Evolutionary conservation across 139 green algal genomes (phyloP), one percentile per base, ranked within the genome.

Genomic region (Ostreobium quekettii): DNA sequence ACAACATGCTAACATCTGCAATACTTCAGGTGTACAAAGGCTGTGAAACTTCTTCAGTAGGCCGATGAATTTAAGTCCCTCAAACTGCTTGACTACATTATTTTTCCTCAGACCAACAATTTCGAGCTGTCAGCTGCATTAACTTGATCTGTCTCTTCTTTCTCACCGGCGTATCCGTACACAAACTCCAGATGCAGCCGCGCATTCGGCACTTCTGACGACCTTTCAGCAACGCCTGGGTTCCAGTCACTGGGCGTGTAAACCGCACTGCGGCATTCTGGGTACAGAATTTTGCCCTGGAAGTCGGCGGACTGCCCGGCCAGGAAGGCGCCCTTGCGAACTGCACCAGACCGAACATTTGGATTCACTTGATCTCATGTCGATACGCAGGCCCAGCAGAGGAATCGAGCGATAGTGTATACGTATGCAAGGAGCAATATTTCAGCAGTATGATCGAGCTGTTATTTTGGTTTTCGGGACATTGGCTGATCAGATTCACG

Each of bases 271-370:
- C 75, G 71, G 74, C 85, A 89, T 47, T 77, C 71, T 35, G 63
- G 71, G 78, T 91, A 88, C 24, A 82, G 70, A 64, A 91, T 85
- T 78, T 89, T 89, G 67, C 83, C 83, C 46, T 77, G 39, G 71
- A 87, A 87, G 65, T 87, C 73, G 31, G 76, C 70, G 15, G 47
- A 62, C 53, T 72, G 39, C 1, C 75, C 80, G 11, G 71, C 71
- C 39, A 64, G 38, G 67, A 88, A 88, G 1, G 82, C 79, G 4
- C 84, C 84, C 57, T 79, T 74, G 32, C 72, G 74, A 28, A 80
- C 79, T 85, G 73, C 30, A 60, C 8, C 33, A 11, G 7, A 36
- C 28, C 6, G 47, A 56, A n/a, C 26, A 28, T 0, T 15, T 58
- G 8, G 61, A 26, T 33, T 36, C 28, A 15, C 22, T 19, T 59